Base-by-base conservation (phyloP, 2,329 filamentous ascomycete species). In the Exserohilum turcica region DNA sequence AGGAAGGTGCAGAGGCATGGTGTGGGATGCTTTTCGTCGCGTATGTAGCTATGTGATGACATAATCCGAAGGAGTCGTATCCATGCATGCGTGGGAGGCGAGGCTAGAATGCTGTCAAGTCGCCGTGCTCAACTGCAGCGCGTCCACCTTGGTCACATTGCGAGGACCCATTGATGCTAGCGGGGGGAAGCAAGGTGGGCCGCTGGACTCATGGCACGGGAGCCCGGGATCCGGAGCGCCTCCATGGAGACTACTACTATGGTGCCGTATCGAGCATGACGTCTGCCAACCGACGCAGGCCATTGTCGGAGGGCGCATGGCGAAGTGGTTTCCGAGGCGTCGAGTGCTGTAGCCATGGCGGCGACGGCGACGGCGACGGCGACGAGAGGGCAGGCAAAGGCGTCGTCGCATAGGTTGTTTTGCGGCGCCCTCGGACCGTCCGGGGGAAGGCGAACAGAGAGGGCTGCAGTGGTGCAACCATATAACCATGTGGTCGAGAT, bases 381-480 rank as follows among this genome's bases (percentile, higher is more conserved):
- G 21, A 5, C 4, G 4, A 4, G 21, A 24, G 21, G 21, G 21
- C 21, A 5, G 27, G 10, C 21, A 15, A 46, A 13, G n/a, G 40
- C 28, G 15, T 32, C 29, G 38, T 46, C 24, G 38, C 50, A 38
- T 27, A 5, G n/a, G 18, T 12, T 40, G 15, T 38, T 31, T 19
- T 33, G 13, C 24, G n/a, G 24, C 3, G n/a, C 13, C 19, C 32
- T 35, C 40, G 36, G 47, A 42, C 27, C 24, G 47, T 38, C 52
- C 27, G 48, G 52, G 52, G 49, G 45, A 50, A 50, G 45, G 40
- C 29, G 33, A 29, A n/a, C n/a, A 42, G 43, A 43, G 46, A 56
- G 53, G 57, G 46, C 50, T 61, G 58, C 58, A 51, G 54, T 47
- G 54, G 40, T 39, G 48, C 59, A 63, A 57, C 55, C 50, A 51